A percentile compares a stretch with the other conserved stretches of the same genome.
Conservation (phyloP, 2,329 filamentous ascomycete genomes). For the Fusarium buharicum region DNA sequence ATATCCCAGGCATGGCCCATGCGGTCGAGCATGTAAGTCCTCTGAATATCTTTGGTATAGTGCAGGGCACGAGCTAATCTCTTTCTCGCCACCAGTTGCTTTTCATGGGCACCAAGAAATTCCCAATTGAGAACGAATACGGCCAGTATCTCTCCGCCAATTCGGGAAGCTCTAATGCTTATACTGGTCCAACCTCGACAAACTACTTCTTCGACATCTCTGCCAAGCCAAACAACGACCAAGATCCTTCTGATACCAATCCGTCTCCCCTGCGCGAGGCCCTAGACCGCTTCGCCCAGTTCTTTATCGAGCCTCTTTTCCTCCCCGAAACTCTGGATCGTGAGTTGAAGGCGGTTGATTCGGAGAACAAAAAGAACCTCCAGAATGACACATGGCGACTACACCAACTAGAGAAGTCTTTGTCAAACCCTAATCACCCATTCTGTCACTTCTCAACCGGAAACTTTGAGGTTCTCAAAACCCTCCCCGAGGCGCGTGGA, state of each 20-base stretch:
- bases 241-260: slow-evolving; percentile 65
- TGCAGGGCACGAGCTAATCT: slow-evolving; percentile 20
- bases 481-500: slow-evolving; percentile 79
- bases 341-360: slow-evolving; percentile 89
- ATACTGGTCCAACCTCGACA: slow-evolving; percentile 91
- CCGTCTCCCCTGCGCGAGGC: slow-evolving; percentile 77
- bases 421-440: slow-evolving; percentile 88
- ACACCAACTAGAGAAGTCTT: slow-evolving; percentile 85
- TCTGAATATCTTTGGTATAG: slow-evolving; percentile 3
- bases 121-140: slow-evolving; percentile 94
- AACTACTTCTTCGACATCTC: slow-evolving; percentile 98
- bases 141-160: slow-evolving; percentile 90
- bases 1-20: slow-evolving; percentile 95
- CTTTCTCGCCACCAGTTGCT: slow-evolving; percentile 65
- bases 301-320: slow-evolving; percentile 91
- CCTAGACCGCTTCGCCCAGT: slow-evolving; percentile 91
- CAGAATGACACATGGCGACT: slow-evolving; percentile 90
- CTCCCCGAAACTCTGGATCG: slow-evolving; percentile 85
- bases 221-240: slow-evolving; percentile 74
- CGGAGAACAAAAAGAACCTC: slow-evolving; percentile 97
- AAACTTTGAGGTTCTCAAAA: slow-evolving; percentile 86
- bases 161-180: slow-evolving; percentile 93
- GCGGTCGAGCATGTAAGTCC: slow-evolving; percentile 84
- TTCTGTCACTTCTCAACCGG: slow-evolving; percentile 94
- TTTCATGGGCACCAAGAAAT: slow-evolving; percentile 99